Evolutionary conservation across 805 yeast genomes (phyloP), one percentile per base, ranked within the genome.

Genomic region (Spathaspora passalidarum): DNA sequence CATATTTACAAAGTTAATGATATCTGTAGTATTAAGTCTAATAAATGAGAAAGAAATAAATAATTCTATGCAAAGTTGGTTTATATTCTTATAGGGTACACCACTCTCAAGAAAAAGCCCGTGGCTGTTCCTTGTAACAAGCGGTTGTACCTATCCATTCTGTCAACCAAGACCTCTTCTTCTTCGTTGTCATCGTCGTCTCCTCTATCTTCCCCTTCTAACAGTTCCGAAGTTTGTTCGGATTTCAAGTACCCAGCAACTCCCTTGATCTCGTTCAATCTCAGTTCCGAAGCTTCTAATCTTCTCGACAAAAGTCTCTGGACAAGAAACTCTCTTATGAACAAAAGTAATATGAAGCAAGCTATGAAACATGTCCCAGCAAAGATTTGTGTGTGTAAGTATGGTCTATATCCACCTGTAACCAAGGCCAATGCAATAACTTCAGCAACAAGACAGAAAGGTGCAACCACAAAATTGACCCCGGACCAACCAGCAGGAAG

Each of bases 381-480:
- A 57, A 81, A 82, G 1, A 82, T 68, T 55, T 83, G 88, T 1
- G 85, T 72, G 51, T 82, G 74, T 29, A 78, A 61, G 52, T 76
- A 84, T 2, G 88, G 86, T n/a, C 53, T 49, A 4, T 44, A 13
- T 21, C 47, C 26, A 7, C 42, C 17, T 5, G 44, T 14, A 21
- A 69, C 67, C 40, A 81, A 56, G 2, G 79, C 70, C 46, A 81
- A 73, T 0, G 81, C 85, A 42, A 81, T 73, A 6, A 79, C 72
- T 60, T 81, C 87, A 3, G 80, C 67, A 1, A 74, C 70, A 19
- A 81, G 58, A 4, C 74, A 59, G 23, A 68, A 58, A 2, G 60
- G 38, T 3, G 61, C 49, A 5, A 59, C 66, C 5, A 62, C 50
- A n/a, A 70, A 60, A 48, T 70, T 71, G 46, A 69, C 46, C 0